Base-by-base conservation (phyloP, 768 basidiomycete species). In the Pluteus cervinus region DNA sequence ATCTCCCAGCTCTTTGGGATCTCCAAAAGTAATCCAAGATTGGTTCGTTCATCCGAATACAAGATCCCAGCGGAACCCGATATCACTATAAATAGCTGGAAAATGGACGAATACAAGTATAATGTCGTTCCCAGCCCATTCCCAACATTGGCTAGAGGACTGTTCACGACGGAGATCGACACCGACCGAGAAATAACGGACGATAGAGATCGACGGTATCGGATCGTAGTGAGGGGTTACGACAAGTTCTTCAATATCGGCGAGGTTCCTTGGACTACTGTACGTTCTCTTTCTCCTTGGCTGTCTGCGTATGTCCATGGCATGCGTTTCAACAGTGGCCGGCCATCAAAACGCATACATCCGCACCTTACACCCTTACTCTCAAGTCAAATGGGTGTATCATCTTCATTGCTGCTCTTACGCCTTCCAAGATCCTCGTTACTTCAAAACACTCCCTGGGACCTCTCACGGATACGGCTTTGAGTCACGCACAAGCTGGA, bases 221-320 rank as follows among this genome's bases (percentile, higher is more conserved):
- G 80, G 39, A 92, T 99, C 40, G 79, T 96, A 1, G 84, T 75
- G 0, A 67, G 96, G 31, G 96, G 94, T 0, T 98, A 99, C 55
- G 96, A 98, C 67, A 99, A 99, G 65, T 98, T 99, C 61, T 98
- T 97, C 69, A 97, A 96, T 54, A 88, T 96, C 21, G 88, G 82
- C 3, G 96, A 99, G 57, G 90, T 97, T 4, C 87, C 84, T 2
- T 98, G 93, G 91, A 93, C 85, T 1, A 79, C 80, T 40, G 94
- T 94, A 53, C 49, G 86, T 66, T 26, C 8, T 7, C 17, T 14
- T 26, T 33, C 22, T 25, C 16, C 4, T 36, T 37, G 6, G n/a
- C 24, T 6, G 24, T 37, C 12, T 24, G 16, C 43, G 25, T 42
- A 42, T 14, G 40, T 36, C 5, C 25, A 31, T 34, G 14, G 30